Percentiles rank a stretch among this genome's conserved stretches.
phyloP scores from a whole-genome alignment of 2,329 filamentous ascomycete species.

The Dactylellina parvicollis region DNA sequence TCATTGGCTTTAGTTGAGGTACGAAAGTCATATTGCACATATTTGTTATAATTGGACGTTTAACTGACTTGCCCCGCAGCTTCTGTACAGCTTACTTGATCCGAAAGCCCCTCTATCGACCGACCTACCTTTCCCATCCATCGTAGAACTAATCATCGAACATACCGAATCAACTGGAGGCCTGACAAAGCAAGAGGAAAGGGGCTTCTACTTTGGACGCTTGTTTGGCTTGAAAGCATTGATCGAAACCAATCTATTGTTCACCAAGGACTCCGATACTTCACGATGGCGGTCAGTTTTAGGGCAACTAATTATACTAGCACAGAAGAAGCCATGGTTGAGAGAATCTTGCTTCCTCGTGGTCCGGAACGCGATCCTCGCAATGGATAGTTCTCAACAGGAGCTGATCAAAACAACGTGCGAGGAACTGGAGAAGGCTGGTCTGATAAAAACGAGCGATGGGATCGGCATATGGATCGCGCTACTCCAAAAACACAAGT shows the following conservation, averaged over 20 bases:
- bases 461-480: slow-evolving; percentile 87
- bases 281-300: slow-evolving; percentile 71
- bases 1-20: slow-evolving; percentile 84
- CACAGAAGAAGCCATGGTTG: slow-evolving; percentile 86
- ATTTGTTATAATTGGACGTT: not conserved
- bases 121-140: slow-evolving; percentile 37
- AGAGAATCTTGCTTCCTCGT: slow-evolving; percentile 84
- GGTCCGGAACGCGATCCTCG: slow-evolving; percentile 34
- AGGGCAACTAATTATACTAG: slow-evolving; percentile 76
- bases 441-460: slow-evolving; percentile 82
- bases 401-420: slow-evolving; percentile 72
- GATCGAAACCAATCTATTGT: slow-evolving; percentile 78
- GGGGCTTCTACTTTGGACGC: slow-evolving; percentile 84
- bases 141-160: slow-evolving; percentile 53
- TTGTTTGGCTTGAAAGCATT: slow-evolving; percentile 89
- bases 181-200: slow-evolving; percentile 76
- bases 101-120: slow-evolving; percentile 28
- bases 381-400: slow-evolving; percentile 65
- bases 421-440: slow-evolving; percentile 70
- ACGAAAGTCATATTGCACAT: slow-evolving; percentile 2
- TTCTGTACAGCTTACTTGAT: slow-evolving; percentile 37
- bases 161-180: slow-evolving; percentile 44
- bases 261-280: slow-evolving; percentile 61
- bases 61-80: slow-evolving; percentile 31
- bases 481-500: slow-evolving; percentile 65